phyloP scores from a whole-genome alignment of 2,329 filamentous ascomycete species.

The Cadophora malorum region DNA sequence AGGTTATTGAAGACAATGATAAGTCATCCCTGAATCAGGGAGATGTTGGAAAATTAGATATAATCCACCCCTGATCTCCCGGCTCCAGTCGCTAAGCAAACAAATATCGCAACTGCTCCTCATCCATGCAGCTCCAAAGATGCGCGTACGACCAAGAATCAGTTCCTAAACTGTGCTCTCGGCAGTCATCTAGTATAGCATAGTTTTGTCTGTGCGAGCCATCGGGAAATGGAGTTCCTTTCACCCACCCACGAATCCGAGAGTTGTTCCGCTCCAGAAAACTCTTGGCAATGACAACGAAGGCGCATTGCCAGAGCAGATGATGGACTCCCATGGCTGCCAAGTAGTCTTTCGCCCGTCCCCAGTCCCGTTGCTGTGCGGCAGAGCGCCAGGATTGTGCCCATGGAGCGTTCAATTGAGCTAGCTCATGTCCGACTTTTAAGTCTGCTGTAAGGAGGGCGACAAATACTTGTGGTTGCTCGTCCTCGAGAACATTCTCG shows the following conservation, averaged over 20 bases:
- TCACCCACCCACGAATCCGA: neutral
- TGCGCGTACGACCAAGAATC: slow-evolving; percentile 8
- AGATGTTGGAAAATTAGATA: neutral
- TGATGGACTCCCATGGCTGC: slow-evolving; percentile 8
- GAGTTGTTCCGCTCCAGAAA: slow-evolving; percentile 10
- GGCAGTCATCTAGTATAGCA: slow-evolving; percentile 8
- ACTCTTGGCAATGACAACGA: slow-evolving; percentile 23
- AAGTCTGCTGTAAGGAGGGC: slow-evolving; percentile 24
- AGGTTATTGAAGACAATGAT: too few relatives aligned
- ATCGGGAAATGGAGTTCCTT: neutral
- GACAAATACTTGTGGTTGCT: slow-evolving; percentile 21
- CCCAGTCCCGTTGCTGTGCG: slow-evolving; percentile 21
- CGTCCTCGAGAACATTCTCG: slow-evolving; percentile 21
- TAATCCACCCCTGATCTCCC: neutral
- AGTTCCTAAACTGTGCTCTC: neutral
- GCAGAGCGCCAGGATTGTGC: slow-evolving; percentile 15
- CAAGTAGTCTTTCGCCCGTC: slow-evolving; percentile 17
- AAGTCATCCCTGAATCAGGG: neutral
- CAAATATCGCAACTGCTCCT: neutral
- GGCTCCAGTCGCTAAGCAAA: neutral
- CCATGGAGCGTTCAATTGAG: slow-evolving; percentile 16
- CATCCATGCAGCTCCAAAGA: slow-evolving; percentile 5
- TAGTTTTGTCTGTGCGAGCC: neutral
- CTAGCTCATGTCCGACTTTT: slow-evolving; percentile 18
- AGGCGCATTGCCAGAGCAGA: slow-evolving; percentile 12